These are phyloP conservation scores for Pseudomonodictys pantanalensis DNA, from an alignment of 495 filamentous ascomycete species.

Conservation along the genomic window DNA sequence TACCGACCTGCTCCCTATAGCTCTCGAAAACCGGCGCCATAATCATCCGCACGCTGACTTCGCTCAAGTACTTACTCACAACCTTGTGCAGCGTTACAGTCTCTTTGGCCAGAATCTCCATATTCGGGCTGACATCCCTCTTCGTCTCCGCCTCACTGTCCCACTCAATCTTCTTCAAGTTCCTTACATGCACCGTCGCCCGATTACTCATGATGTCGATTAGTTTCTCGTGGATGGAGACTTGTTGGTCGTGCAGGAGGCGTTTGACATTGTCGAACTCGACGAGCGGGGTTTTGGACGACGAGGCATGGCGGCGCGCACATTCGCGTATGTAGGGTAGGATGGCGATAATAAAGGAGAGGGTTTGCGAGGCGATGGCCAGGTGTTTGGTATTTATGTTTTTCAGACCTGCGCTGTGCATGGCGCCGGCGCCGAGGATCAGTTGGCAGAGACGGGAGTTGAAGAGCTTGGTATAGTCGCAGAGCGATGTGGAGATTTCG, in stretches of 20 bases:
- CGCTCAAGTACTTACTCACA: constrained; percentile 77
- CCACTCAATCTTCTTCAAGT: constrained; percentile 76
- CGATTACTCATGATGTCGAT: constrained; percentile 92
- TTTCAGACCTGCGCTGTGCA: constrained; percentile 82
- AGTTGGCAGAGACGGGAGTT: constrained; percentile 91
- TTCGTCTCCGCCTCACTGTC: constrained; percentile 49
- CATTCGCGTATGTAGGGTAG: constrained; percentile 92
- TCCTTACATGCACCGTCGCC: constrained; percentile 65
- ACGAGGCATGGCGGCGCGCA: constrained; percentile 68
- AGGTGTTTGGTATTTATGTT: constrained; percentile 97
- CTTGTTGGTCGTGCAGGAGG: constrained; percentile 87
- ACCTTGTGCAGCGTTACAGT: constrained; percentile 85
- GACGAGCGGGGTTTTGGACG: constrained; percentile 60
- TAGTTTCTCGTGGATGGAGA: constrained; percentile 89
- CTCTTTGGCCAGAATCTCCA: constrained; percentile 89
- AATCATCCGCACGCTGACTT: constrained; percentile 75
- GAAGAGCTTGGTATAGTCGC: constrained; percentile 81
- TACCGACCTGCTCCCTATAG: constrained; percentile 80
- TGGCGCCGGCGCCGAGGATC: constrained; percentile 92
- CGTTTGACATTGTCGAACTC: constrained; percentile 94
- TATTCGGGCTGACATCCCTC: constrained; percentile 62
- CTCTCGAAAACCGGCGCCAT: constrained; percentile 86
- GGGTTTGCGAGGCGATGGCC: constrained; percentile 83
- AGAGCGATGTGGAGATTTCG: constrained; percentile 69
- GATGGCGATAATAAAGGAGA: constrained; percentile 81